Evolutionary conservation across 225 moss, liverwort and hornwort species (phyloP).

Genomic region (Thuidium tamariscinum): DNA sequence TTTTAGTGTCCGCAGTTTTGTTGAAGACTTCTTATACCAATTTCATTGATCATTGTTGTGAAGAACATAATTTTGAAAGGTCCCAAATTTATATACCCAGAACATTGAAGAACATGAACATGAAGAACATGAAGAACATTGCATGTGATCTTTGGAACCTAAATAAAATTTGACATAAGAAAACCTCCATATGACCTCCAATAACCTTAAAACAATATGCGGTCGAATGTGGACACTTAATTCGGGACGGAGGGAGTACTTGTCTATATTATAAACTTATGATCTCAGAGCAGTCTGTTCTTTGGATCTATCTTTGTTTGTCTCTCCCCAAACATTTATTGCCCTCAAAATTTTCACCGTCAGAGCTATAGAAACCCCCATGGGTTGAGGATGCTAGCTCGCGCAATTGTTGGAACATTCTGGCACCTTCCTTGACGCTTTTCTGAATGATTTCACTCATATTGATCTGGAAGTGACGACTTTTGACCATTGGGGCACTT

Average conservation of each 20-base stretch:
- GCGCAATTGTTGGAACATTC: too few relatives aligned
- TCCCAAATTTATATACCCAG: not conserved
- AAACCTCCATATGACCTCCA: not conserved
- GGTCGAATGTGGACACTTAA: not conserved
- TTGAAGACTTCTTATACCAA: not conserved
- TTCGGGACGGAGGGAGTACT: not conserved
- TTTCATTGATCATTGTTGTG: not conserved
- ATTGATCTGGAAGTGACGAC: not conserved
- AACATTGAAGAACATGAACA: too few relatives aligned
- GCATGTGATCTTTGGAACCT: not conserved
- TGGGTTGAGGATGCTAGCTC: not conserved
- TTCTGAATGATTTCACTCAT: not conserved
- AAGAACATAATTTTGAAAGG: not conserved
- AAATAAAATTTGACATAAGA: not conserved
- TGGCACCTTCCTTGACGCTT: not conserved
- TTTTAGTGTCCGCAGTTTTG: not conserved
- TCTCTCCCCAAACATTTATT: not conserved
- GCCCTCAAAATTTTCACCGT: not conserved
- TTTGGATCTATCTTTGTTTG: not conserved
- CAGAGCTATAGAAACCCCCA: not conserved
- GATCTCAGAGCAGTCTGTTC: not conserved
- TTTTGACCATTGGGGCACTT: not conserved
- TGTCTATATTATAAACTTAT: not conserved
- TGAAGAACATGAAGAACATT: not conserved
- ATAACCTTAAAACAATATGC: not conserved